These are phyloP conservation scores for Nakazawaea pomicola DNA, from an alignment of 805 yeast species.

Conservation along the genomic window DNA sequence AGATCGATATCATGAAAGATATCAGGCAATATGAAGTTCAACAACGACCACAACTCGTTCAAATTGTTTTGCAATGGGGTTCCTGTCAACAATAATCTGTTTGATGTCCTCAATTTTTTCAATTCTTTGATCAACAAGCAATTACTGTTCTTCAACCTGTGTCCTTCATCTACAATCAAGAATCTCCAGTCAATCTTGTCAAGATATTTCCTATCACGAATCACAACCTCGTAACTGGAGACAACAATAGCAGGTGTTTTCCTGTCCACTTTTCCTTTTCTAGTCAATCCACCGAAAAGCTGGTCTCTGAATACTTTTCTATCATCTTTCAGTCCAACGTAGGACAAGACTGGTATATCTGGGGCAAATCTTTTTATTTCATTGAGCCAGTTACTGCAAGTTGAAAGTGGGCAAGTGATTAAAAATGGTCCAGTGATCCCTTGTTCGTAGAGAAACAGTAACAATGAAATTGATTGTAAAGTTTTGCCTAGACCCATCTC, in stretches of 20 bases:
- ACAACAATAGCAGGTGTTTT: conserved; percentile 49
- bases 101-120: conserved; percentile 61
- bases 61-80: conserved; percentile 93
- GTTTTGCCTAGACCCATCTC: conserved; percentile 98
- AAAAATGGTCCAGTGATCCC: conserved; percentile 76
- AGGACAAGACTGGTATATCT: conserved; percentile 50
- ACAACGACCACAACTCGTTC: conserved; percentile 85
- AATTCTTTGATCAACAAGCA: conserved; percentile 70
- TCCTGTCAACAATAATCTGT: conserved; percentile 84
- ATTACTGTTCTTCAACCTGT: conserved; percentile 79
- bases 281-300: conserved; percentile 14
- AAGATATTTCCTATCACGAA: conserved; percentile 59
- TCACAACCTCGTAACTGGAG: conserved; percentile 78
- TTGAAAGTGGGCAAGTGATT: conserved; percentile 77
- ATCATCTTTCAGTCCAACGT: conserved; percentile 58
- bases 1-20: conserved; percentile 85
- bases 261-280: conserved; percentile 12
- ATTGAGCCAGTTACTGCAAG: conserved; percentile 77
- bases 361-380: conserved; percentile 80
- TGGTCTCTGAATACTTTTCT: conserved; percentile 40
- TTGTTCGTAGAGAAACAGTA: conserved; percentile 72
- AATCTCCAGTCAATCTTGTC: conserved; percentile 65
- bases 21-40: conserved; percentile 89
- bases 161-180: conserved; percentile 93
- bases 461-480: conserved; percentile 75